A percentile compares a stretch with the other conserved stretches of the same genome.
phyloP scores from a whole-genome alignment of 208 protist species.

The Crithidia bombi region DNA sequence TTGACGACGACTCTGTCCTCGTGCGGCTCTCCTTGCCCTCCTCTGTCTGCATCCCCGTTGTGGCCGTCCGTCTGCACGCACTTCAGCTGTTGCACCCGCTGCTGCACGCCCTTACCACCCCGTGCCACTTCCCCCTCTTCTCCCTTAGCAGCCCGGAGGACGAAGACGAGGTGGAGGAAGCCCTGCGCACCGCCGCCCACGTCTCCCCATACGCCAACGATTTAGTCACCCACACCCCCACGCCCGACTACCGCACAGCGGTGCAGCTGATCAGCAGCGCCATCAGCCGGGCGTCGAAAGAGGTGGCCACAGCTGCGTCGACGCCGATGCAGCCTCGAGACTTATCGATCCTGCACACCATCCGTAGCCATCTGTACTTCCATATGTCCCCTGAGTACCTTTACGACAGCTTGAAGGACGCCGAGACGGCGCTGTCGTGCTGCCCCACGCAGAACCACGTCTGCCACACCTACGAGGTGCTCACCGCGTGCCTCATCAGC shows the following conservation, averaged over 20 bases:
- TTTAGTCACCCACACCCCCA: not conserved
- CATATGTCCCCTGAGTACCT: constrained; percentile 26
- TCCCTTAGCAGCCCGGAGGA: constrained; percentile 9
- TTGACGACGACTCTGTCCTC: constrained; percentile 25
- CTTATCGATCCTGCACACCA: constrained; percentile 36
- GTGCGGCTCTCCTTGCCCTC: constrained; percentile 26
- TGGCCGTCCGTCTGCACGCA: constrained; percentile 30
- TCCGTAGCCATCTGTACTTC: constrained; percentile 36
- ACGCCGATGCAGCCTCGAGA: constrained; percentile 20
- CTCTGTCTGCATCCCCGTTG: constrained; percentile 30
- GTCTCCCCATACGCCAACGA: constrained; percentile 9
- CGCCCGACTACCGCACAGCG: constrained; percentile 16
- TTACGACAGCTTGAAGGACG: constrained; percentile 28
- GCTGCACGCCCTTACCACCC: constrained; percentile 20
- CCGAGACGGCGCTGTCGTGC: constrained; percentile 24
- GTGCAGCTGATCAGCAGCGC: constrained; percentile 21
- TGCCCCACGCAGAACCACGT: constrained; percentile 25
- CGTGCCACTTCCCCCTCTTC: not conserved
- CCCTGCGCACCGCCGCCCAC: constrained; percentile 10
- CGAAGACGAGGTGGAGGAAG: constrained; percentile 9
- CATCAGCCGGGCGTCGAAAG: constrained; percentile 8
- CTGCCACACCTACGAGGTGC: constrained; percentile 34
- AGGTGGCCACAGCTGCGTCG: not conserved
- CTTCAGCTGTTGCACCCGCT: constrained; percentile 33
- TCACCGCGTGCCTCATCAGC: constrained; percentile 31